Percentiles rank a stretch among this genome's conserved stretches.
Evolutionary conservation across 129 eudicot species (phyloP).

Genomic region (Flaveria ramosissima): DNA sequence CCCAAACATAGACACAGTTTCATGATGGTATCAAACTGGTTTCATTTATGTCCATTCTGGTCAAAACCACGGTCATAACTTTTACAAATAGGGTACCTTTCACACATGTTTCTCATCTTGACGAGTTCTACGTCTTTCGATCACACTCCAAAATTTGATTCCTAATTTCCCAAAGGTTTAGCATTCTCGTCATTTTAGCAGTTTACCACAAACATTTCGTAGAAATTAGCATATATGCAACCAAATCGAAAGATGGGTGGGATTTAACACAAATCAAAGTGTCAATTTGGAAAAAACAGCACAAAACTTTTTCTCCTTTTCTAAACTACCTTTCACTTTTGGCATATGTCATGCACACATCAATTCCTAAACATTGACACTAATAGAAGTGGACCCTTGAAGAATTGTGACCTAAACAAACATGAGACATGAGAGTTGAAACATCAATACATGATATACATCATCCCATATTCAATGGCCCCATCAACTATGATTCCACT

Average conservation of each 20-base stretch:
- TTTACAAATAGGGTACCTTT: neutral
- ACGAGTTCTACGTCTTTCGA: neutral
- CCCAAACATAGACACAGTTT: neutral
- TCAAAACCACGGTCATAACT: constrained; percentile 6
- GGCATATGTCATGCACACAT: neutral
- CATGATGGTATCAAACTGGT: neutral
- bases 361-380: neutral
- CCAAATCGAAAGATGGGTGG: neutral
- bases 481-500: constrained; percentile 8
- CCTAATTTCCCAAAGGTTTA: neutral
- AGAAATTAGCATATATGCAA: neutral
- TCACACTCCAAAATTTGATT: neutral
- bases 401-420: constrained; percentile 2
- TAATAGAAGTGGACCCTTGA: neutral
- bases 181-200: neutral
- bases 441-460: neutral
- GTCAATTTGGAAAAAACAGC: neutral
- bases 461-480: constrained; percentile 6
- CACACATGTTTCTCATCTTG: neutral
- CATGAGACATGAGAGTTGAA: neutral
- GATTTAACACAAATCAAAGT: constrained; percentile 3
- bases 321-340: neutral
- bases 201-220: neutral
- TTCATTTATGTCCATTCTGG: neutral
- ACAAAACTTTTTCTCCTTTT: neutral